Base-by-base conservation (phyloP, 2,329 filamentous ascomycete species). In the Conoideocrella luteorostrata region DNA sequence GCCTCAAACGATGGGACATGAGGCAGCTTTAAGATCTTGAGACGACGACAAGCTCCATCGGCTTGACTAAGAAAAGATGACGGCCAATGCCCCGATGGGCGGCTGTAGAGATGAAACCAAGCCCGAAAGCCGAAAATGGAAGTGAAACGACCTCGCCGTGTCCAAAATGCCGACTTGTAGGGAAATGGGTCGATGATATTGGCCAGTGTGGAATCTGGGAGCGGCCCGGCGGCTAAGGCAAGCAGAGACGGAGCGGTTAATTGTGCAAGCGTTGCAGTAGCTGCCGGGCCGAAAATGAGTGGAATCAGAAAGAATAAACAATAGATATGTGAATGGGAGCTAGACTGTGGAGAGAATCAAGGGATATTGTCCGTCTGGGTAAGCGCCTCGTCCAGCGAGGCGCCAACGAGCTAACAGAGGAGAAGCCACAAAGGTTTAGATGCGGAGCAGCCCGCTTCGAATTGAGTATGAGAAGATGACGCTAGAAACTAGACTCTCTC, bases 131-230 rank as follows among this genome's bases (percentile, higher is more conserved):
- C 35, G 49, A 40, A 46, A 45, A 35, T 37, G 39, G 57, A 61
- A 59, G 61, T 77, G 74, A 78, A 78, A 78, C 74, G 57, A 51
- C 55, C 58, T 59, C 61, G 50, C 61, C 68, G 74, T 77, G 62
- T 77, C 71, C 67, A 61, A 71, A 70, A 53, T 55, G 58, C 55
- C 60, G 59, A 62, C 65, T 63, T 54, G 60, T 54, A 52, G 50
- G 56, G 49, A 50, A 60, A 68, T 53, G 60, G 64, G 62, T 62
- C 59, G 59, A 63, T 64, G 66, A 71, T 67, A 77, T 76, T 78
- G 74, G 74, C 66, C 68, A 59, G 56, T 52, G 47, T 66, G 70
- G 68, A 68, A 39, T 44, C 33, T 33, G 29, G 39, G 21, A 24
- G 29, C 41, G 41, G 30, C 35, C 41, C 47, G 50, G 53, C 52